A percentile compares a stretch with the other conserved stretches of the same genome.
These are phyloP conservation scores for Cordyceps fumosorosea DNA, from an alignment of 2,329 filamentous ascomycete species.

Conservation along the genomic window DNA sequence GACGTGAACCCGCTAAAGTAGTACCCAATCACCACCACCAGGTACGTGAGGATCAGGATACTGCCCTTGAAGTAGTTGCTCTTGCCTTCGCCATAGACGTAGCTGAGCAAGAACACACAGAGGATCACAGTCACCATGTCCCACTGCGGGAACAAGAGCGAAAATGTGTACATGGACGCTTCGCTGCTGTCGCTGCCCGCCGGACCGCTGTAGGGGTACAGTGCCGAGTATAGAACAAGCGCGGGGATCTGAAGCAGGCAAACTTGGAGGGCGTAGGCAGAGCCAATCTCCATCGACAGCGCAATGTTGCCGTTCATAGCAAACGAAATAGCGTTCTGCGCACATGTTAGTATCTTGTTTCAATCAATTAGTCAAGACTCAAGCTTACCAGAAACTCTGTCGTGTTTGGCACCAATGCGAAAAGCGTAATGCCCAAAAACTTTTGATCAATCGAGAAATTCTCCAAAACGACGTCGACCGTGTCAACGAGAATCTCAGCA, in stretches of 20 bases:
- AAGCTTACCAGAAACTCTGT: conserved; percentile 86
- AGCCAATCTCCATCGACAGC: conserved; percentile 97
- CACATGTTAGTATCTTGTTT: conserved; percentile 8
- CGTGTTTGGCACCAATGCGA: conserved; percentile 94
- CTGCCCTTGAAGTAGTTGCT: conserved; percentile 99
- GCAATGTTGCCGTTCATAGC: conserved; percentile 99
- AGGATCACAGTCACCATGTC: conserved; percentile 97
- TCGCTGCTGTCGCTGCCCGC: conserved; percentile 28
- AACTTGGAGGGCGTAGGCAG: conserved; percentile 92
- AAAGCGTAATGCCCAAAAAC: conserved; percentile 92
- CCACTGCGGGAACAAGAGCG: conserved; percentile 95
- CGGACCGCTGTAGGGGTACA: conserved; percentile 47
- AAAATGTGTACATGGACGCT: conserved; percentile 60
- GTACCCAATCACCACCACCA: conserved; percentile 88
- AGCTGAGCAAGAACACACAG: conserved; percentile 91
- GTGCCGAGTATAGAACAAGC: conserved; percentile 81
- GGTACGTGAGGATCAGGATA: conserved; percentile 84
- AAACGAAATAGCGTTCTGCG: conserved; percentile 91
- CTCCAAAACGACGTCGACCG: conserved; percentile 90
- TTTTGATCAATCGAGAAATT: conserved; percentile 93
- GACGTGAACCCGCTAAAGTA: conserved; percentile 65
- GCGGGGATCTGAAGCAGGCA: conserved; percentile 92
- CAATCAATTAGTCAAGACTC: too few species aligned
- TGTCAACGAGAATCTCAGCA: conserved; percentile 93
- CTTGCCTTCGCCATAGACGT: conserved; percentile 98